These are phyloP conservation scores for Sclerotinia minor DNA, from an alignment of 2,329 filamentous ascomycete species.

Conservation along the genomic window DNA sequence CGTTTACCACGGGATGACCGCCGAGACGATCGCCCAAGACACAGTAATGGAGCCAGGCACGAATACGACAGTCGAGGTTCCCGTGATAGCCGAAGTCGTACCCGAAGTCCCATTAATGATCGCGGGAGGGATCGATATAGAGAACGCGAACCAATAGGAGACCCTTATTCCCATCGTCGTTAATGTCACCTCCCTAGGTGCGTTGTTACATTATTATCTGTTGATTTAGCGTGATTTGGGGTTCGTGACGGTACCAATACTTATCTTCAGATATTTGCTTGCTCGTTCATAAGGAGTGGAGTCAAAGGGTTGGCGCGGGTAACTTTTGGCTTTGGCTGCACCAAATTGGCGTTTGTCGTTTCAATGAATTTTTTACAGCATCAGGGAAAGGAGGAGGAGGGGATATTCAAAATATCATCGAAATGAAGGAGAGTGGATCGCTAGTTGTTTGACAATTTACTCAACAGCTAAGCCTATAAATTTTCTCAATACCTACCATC, in stretches of 20 bases:
- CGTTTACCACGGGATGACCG: constrained; percentile 44
- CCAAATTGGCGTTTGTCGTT: constrained; percentile 14
- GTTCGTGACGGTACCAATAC: neutral
- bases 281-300: constrained; percentile 5
- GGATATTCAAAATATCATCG: neutral
- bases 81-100: constrained; percentile 45
- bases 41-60: constrained; percentile 44
- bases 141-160: constrained; percentile 42
- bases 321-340: constrained; percentile 15
- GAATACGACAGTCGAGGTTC: constrained; percentile 46
- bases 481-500: neutral
- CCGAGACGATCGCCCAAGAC: constrained; percentile 34
- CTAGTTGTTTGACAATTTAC: neutral
- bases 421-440: neutral
- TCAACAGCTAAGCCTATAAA: neutral
- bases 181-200: neutral
- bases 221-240: constrained; percentile 20
- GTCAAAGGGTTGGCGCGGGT: constrained; percentile 8
- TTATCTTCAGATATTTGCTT: neutral
- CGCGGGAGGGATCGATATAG: constrained; percentile 46
- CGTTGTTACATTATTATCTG: constrained; percentile 9
- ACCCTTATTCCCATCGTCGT: constrained; percentile 28
- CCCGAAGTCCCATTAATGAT: constrained; percentile 46
- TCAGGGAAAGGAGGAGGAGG: constrained; percentile 2
- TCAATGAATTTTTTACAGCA: neutral